A percentile compares a stretch with the other conserved stretches of the same genome.
phyloP scores from a whole-genome alignment of 257 asterid genomes.

The Plantago elongata region DNA sequence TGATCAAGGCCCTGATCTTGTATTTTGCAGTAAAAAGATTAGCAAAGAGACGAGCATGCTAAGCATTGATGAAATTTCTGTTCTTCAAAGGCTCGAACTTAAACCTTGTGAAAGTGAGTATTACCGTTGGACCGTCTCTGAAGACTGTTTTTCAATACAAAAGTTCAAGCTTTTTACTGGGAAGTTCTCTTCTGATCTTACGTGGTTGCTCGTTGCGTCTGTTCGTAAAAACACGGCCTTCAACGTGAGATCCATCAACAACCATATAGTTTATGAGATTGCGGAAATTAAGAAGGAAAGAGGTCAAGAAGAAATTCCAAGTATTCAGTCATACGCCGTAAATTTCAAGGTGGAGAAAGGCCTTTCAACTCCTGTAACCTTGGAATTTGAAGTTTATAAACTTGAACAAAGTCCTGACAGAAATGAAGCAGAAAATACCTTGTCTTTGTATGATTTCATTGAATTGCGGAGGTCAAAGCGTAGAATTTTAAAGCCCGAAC shows the following conservation, averaged over 20 bases:
- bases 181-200: slow-evolving; percentile 53
- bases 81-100: slow-evolving; percentile 69
- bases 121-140: slow-evolving; percentile 75
- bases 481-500: slow-evolving; percentile 62
- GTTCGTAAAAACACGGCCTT: slow-evolving; percentile 49
- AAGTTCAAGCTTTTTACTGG: slow-evolving; percentile 49
- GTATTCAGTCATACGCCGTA: slow-evolving; percentile 29
- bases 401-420: slow-evolving; percentile 23
- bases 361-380: slow-evolving; percentile 34
- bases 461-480: slow-evolving; percentile 82
- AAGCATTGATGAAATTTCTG: slow-evolving; percentile 42
- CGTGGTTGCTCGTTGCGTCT: slow-evolving; percentile 80
- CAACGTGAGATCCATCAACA: slow-evolving; percentile 50
- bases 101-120: slow-evolving; percentile 52
- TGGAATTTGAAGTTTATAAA: slow-evolving; percentile 29
- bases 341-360: slow-evolving; percentile 65
- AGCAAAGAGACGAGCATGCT: slow-evolving; percentile 43
- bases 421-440: slow-evolving; percentile 28
- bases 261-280: slow-evolving; percentile 61
- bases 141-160: slow-evolving; percentile 64
- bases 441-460: slow-evolving; percentile 32
- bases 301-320: slow-evolving; percentile 17
- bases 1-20: slow-evolving; percentile 60
- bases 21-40: slow-evolving; percentile 38
- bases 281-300: slow-evolving; percentile 31